A percentile compares a stretch with the other conserved stretches of the same genome.
phyloP scores from a whole-genome alignment of 148 eudicot species.

The Amaranthus hypochondriacus region DNA sequence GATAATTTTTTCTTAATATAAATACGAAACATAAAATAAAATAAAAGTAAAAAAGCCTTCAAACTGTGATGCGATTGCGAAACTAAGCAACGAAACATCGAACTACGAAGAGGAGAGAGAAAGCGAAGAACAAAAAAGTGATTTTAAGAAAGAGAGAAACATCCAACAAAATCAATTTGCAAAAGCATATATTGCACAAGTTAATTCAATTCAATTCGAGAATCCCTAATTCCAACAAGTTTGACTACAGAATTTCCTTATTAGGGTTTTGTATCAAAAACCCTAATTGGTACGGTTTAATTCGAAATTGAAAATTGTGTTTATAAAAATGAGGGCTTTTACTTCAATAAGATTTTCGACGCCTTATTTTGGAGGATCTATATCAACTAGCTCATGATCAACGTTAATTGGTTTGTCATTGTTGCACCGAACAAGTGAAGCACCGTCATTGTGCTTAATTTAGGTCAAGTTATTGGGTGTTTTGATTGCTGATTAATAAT shows the following conservation, averaged over 20 bases:
- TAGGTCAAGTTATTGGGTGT: conserved; percentile 13
- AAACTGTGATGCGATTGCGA: conserved; percentile 11
- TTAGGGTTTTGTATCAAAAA: conserved; percentile 21
- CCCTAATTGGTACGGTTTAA: conserved; percentile 21
- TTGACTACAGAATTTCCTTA: neutral
- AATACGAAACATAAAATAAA: too few species aligned
- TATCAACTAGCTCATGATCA: conserved; percentile 7
- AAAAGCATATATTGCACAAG: neutral
- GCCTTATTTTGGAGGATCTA: conserved; percentile 10
- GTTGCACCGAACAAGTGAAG: neutral
- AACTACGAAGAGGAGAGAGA: conserved; percentile 1
- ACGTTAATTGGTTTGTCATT: neutral
- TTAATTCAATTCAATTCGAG: neutral
- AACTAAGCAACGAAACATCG: conserved; percentile 9
- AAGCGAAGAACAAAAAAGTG: neutral
- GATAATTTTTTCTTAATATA: too few species aligned
- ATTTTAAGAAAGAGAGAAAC: neutral
- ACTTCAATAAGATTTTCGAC: neutral
- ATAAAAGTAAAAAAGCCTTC: conserved; percentile 2
- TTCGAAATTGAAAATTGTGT: conserved; percentile 9
- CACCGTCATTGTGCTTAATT: conserved; percentile 11
- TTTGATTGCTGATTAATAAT: neutral
- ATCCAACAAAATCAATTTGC: neutral
- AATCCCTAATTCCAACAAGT: neutral
- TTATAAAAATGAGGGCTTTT: conserved; percentile 18